Conservation (phyloP, 768 basidiomycete genomes). For the Bullera alba region DNA sequence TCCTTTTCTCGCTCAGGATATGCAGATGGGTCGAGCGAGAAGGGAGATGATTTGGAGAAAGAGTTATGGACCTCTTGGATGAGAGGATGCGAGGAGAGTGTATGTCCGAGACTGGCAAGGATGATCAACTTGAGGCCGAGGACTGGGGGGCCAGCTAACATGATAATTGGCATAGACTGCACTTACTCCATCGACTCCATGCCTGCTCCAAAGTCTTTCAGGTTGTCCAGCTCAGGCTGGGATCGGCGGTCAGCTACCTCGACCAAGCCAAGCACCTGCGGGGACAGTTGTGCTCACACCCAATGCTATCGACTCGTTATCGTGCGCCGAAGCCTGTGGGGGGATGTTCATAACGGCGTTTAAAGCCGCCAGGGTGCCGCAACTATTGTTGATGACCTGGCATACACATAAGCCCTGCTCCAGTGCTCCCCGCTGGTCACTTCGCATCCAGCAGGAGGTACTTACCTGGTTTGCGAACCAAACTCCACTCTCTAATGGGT, state of each 20-base stretch:
- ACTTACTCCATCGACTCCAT: slow-evolving; percentile 64
- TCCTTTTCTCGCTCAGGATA: slow-evolving; percentile 56
- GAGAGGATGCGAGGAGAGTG: slow-evolving; percentile 44
- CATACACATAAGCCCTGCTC: neutral
- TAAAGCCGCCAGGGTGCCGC: slow-evolving; percentile 87
- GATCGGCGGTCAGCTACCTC: no score
- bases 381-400: slow-evolving; percentile 91
- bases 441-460: neutral
- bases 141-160: neutral
- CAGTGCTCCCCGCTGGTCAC: neutral
- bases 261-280: neutral
- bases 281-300: no score
- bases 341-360: slow-evolving; percentile 57
- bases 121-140: no score
- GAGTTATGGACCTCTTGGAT: slow-evolving; percentile 70
- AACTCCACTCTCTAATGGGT: slow-evolving; percentile 54
- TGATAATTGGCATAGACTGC: neutral
- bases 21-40: slow-evolving; percentile 72
- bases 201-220: slow-evolving; percentile 68
- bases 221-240: slow-evolving; percentile 60
- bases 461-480: slow-evolving; percentile 73
- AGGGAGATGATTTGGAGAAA: slow-evolving; percentile 80
- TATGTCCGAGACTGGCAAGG: slow-evolving; percentile 40
- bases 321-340: slow-evolving; percentile 9
- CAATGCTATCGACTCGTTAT: slow-evolving; percentile 29